Evolutionary conservation across 192 early-diverging fungal species (phyloP).

Genomic region (Physocladia obscura): DNA sequence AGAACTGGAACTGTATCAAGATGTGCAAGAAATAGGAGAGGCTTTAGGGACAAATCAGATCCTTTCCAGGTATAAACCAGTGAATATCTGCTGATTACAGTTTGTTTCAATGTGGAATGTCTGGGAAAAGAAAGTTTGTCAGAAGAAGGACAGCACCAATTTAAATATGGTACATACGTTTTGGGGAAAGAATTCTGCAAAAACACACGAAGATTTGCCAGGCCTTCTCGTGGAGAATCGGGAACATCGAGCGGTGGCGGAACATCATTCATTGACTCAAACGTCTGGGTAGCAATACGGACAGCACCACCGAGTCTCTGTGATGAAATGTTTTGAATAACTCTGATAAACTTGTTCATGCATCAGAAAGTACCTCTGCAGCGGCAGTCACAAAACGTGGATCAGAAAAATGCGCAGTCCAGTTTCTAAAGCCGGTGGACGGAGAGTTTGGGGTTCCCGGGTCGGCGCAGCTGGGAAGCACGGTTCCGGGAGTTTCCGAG

Average conservation of each 20-base stretch:
- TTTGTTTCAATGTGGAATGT: conserved; percentile 25
- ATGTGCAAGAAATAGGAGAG: conserved; percentile 44
- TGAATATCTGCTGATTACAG: conserved; percentile 36
- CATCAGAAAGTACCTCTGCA: no score
- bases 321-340: no score
- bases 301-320: conserved; percentile 39
- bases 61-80: conserved; percentile 47
- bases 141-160: no score
- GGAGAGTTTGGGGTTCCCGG: no score
- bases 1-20: conserved; percentile 49
- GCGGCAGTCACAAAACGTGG: no score
- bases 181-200: not conserved
- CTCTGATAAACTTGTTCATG: no score
- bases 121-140: no score
- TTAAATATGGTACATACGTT: no score
- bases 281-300: conserved; percentile 40
- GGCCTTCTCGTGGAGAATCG: conserved; percentile 26
- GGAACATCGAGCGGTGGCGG: conserved; percentile 22
- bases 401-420: no score
- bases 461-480: no score
- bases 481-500: no score
- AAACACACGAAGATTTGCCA: conserved; percentile 20
- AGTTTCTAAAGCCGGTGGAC: no score
- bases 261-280: conserved; percentile 32
- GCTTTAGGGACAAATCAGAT: conserved; percentile 13